Base-by-base conservation (phyloP, 768 basidiomycete genomes). In the Antrodiella citrinella region DNA sequence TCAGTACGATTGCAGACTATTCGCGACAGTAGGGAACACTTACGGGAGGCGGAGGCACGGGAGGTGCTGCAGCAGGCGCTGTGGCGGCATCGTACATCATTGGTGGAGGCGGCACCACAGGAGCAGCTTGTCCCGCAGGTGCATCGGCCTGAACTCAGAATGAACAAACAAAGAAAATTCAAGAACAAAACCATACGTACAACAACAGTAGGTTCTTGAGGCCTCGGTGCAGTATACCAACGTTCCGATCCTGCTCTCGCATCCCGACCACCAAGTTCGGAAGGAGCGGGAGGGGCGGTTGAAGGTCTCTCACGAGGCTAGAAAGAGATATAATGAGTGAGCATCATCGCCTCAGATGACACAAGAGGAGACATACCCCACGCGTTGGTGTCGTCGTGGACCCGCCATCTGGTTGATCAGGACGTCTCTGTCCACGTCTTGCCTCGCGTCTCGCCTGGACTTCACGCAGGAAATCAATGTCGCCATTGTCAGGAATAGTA, bases 251-350 rank as follows among this genome's bases (percentile, higher is more conserved):
- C 21, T 22, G 9, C 41, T 9, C n/a, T 5, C 5, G 15, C 41
- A 7, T 43, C 41, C 9, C 41, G 15, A n/a, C 41, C 41, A 9
- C 41, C 50, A 1, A 55, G 20, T n/a, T 47, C 50, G 1, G 54
- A 48, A 2, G 54, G 54, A n/a, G 54, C 54, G 2, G 54, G 46
- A 35, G 54, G 51, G 4, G 50, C 26, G 50, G 54, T 50, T 54
- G 42, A n/a, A 9, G 41, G 19, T 5, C 21, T n/a, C n/a, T n/a
- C n/a, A n/a, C n/a, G n/a, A n/a, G n/a, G n/a, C n/a, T 7, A 19
- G 5, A 5, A 9, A 43, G 18, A n/a, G 41, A 43, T 18, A 43
- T 18, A 43, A 19, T 9, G 19, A 7, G 41, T 43, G 9, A 43
- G 18, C 18, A n/a, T n/a, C n/a, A n/a, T n/a, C n/a, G n/a, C n/a